Evolutionary conservation across 768 basidiomycete species (phyloP).

Genomic region (Tylopilus balloui): DNA sequence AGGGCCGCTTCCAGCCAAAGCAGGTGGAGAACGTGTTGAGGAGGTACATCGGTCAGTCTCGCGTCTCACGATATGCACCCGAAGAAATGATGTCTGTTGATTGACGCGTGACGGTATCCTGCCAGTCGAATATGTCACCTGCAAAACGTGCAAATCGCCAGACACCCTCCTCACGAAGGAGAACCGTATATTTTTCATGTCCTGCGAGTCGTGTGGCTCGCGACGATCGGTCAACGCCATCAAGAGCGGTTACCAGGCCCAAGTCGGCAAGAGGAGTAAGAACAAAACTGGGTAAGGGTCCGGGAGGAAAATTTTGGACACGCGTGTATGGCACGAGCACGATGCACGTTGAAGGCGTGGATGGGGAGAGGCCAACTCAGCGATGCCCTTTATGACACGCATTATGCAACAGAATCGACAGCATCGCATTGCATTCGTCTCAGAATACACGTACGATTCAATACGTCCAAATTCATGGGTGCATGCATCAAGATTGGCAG

Average conservation of each 20-base stretch:
- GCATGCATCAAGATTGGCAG: conserved; percentile 7
- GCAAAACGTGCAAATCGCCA: conserved; percentile 99
- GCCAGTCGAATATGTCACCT: conserved; percentile 95
- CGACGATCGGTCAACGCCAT: conserved; percentile 91
- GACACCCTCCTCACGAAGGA: conserved; percentile 96
- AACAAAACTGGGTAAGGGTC: conserved; percentile 60
- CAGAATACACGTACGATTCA: conserved; percentile 21
- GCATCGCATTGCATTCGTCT: conserved; percentile 19
- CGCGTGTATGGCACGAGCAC: neutral
- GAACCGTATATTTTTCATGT: conserved; percentile 98
- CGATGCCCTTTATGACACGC: conserved; percentile 2
- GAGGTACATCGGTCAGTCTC: conserved; percentile 83
- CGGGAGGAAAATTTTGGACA: conserved; percentile 30
- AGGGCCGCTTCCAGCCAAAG: conserved; percentile 97
- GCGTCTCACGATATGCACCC: neutral
- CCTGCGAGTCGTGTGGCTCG: conserved; percentile 87
- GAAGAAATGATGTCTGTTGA: too few species aligned
- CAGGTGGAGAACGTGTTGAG: conserved; percentile 96
- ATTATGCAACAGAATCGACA: conserved; percentile 10
- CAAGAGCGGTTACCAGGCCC: conserved; percentile 98
- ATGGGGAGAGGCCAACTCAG: neutral
- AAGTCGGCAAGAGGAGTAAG: conserved; percentile 84
- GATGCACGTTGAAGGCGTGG: conserved; percentile 1
- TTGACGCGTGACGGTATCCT: neutral
- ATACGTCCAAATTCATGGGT: conserved; percentile 2